Conservation (phyloP, 1,284 basidiomycete genomes). For the Gymnopus androsaceus region DNA sequence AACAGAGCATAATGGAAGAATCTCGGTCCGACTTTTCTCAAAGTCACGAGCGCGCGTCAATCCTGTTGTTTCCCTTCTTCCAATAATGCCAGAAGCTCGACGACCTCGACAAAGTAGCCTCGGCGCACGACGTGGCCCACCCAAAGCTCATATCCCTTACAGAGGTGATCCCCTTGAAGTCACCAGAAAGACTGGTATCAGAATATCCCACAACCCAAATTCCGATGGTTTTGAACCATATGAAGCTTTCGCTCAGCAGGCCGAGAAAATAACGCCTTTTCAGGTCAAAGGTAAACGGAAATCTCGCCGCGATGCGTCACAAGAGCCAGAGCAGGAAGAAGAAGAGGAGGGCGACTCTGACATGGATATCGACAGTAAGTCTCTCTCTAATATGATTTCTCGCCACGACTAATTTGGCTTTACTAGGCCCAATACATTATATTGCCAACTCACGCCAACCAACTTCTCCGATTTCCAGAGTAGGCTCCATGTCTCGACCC, state of each 20-base stretch:
- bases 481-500: constrained; percentile 52
- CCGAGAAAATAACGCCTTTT: constrained; percentile 65
- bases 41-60: neutral
- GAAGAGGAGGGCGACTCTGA: constrained; percentile 71
- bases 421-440: constrained; percentile 54
- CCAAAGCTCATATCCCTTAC: constrained; percentile 71
- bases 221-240: constrained; percentile 87
- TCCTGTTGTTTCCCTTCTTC: neutral
- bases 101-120: constrained; percentile 43
- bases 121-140: constrained; percentile 38
- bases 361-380: constrained; percentile 69
- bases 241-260: constrained; percentile 71
- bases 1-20: no score
- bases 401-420: constrained; percentile 21
- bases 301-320: constrained; percentile 42
- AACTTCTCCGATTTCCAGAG: constrained; percentile 48
- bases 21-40: neutral
- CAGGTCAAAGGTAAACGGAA: constrained; percentile 44
- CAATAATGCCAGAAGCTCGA: constrained; percentile 13
- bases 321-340: constrained; percentile 44
- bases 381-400: constrained; percentile 12
- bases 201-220: constrained; percentile 64
- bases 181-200: constrained; percentile 76
- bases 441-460: constrained; percentile 52
- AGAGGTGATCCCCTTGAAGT: constrained; percentile 71